Evolutionary conservation across 768 basidiomycete species (phyloP).

Genomic region (Agaricus blazei): DNA sequence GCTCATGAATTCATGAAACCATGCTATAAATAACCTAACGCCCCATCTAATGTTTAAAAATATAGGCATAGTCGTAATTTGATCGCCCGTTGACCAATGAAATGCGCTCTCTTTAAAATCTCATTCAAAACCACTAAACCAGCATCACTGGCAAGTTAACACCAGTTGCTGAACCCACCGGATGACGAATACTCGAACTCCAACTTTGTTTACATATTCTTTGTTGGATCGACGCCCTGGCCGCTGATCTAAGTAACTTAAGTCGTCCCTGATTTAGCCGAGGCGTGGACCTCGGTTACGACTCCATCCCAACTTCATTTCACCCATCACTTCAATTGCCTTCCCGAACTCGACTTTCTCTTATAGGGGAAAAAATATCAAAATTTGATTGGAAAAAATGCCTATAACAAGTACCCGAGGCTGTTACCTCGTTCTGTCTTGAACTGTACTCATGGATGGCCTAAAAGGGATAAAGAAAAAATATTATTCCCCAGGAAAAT

Average conservation of each 20-base stretch:
- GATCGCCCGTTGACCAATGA: too few species aligned
- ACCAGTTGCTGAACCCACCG: too few species aligned
- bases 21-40: too few species aligned
- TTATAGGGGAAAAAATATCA: background rate
- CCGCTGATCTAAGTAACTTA: background rate
- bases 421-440: background rate
- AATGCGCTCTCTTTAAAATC: too few species aligned
- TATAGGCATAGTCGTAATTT: too few species aligned
- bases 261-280: background rate
- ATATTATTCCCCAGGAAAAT: background rate
- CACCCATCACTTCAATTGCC: background rate
- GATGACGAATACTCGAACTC: too few species aligned
- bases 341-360: background rate
- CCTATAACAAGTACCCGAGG: background rate
- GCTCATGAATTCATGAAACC: too few species aligned
- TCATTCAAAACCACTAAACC: too few species aligned
- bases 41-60: too few species aligned
- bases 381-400: background rate
- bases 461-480: background rate
- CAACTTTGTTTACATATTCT: background rate
- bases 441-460: background rate
- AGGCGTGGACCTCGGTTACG: slow-evolving; percentile 5
- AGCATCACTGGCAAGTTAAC: too few species aligned
- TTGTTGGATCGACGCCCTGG: background rate
- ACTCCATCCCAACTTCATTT: background rate